phyloP scores from a whole-genome alignment of 2,329 filamentous ascomycete genomes.

The Colletotrichum salicis region DNA sequence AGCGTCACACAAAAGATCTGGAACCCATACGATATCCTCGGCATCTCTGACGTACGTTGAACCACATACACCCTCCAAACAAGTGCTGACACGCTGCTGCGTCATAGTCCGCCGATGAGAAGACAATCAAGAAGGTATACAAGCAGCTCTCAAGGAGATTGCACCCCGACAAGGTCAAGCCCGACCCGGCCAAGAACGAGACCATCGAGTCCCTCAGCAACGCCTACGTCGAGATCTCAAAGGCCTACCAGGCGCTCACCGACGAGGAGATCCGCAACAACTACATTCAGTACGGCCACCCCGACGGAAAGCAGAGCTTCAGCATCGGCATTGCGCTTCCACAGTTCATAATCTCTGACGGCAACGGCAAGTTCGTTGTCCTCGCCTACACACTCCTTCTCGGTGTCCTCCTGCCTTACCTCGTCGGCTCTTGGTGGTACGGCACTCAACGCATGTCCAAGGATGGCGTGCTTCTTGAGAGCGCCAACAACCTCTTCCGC shows the following conservation, averaged over 20 bases:
- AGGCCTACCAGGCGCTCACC: constrained; percentile 97
- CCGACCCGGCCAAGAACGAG: constrained; percentile 87
- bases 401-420: constrained; percentile 89
- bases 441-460: constrained; percentile 92
- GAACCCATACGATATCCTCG: constrained; percentile 97
- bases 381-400: constrained; percentile 89
- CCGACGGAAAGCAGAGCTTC: constrained; percentile 97
- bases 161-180: constrained; percentile 92
- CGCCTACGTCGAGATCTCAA: constrained; percentile 92
- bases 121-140: constrained; percentile 92
- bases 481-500: constrained; percentile 92
- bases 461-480: constrained; percentile 92
- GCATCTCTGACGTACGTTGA: constrained; percentile 77
- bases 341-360: constrained; percentile 90
- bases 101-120: constrained; percentile 77
- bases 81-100: constrained; percentile 24
- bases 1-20: constrained; percentile 80
- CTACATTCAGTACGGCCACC: constrained; percentile 94
- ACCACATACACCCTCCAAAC: background rate
- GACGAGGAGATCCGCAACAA: constrained; percentile 98
- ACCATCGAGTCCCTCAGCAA: constrained; percentile 87
- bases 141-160: constrained; percentile 84
- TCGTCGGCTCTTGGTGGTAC: constrained; percentile 99
- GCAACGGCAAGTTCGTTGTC: constrained; percentile 94
- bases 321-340: constrained; percentile 97